Conservation (phyloP, 176 grass and related monocot genomes). For the Oryza punctata region DNA sequence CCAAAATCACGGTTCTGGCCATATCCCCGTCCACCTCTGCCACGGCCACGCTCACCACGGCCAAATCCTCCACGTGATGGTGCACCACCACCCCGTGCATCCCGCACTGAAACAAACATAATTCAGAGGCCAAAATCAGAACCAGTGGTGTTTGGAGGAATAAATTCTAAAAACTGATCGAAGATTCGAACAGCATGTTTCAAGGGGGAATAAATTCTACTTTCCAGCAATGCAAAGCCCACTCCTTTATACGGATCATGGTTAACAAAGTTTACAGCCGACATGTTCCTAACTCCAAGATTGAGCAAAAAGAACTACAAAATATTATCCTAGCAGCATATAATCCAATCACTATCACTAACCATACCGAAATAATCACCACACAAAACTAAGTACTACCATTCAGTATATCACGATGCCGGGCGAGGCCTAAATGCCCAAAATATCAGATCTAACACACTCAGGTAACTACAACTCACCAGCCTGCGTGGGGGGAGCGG, state of each 20-base stretch:
- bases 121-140: neutral
- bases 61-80: constrained; percentile 63
- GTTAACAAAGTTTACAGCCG: neutral
- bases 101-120: constrained; percentile 51
- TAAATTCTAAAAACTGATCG: constrained; percentile 1
- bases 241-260: neutral
- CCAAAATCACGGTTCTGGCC: constrained; percentile 60
- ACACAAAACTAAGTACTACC: neutral
- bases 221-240: constrained; percentile 23
- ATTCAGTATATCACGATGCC: neutral
- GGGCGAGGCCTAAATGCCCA: neutral
- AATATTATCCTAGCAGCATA: neutral
- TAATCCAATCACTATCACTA: neutral
- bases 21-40: constrained; percentile 54
- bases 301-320: neutral
- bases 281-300: neutral
- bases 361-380: constrained; percentile 22
- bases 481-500: constrained; percentile 62
- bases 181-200: neutral
- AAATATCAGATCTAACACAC: constrained; percentile 30
- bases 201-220: constrained; percentile 26
- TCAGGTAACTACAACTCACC: constrained; percentile 42
- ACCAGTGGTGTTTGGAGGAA: constrained; percentile 10
- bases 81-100: constrained; percentile 35
- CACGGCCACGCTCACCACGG: constrained; percentile 64